Conservation (phyloP, 108 stramenopile genomes). For the Nitzschia palea region DNA sequence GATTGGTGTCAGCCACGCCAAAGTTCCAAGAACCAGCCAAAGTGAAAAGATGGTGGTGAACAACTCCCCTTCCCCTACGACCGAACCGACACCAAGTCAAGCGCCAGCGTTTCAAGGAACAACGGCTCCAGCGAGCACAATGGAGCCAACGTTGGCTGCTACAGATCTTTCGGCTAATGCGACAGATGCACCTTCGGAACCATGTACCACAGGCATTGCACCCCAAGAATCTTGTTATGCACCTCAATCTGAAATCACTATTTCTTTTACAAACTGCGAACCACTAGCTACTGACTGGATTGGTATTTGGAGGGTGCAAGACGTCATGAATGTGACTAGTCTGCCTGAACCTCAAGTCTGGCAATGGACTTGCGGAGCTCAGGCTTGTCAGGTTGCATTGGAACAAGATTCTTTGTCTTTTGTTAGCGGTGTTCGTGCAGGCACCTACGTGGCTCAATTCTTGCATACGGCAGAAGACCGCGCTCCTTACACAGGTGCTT, state of each 20-base stretch:
- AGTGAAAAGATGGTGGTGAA: too few relatives aligned
- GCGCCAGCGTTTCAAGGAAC: too few relatives aligned
- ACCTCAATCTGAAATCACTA: conserved; percentile 5
- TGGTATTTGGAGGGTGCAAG: conserved; percentile 15
- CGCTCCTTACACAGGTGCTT: conserved; percentile 1
- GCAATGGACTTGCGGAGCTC: conserved; percentile 33
- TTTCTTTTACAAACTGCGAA: conserved; percentile 29
- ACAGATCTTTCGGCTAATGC: background rate
- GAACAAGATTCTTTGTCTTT: background rate
- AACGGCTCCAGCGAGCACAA: background rate
- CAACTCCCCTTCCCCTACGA: too few relatives aligned
- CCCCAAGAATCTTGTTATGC: conserved; percentile 18
- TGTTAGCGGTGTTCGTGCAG: background rate
- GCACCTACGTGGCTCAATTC: conserved; percentile 2
- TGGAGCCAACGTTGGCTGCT: background rate
- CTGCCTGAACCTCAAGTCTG: conserved; percentile 18
- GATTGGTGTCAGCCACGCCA: background rate
- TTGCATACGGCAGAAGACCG: background rate
- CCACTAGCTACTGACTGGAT: conserved; percentile 29
- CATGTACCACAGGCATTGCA: too few relatives aligned
- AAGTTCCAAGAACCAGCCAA: too few relatives aligned
- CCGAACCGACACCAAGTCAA: too few relatives aligned
- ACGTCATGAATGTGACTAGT: background rate
- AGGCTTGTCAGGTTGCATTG: conserved; percentile 11
- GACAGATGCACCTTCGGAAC: background rate